Conservation (phyloP, 1,284 basidiomycete species). For the Ustilago curta region DNA sequence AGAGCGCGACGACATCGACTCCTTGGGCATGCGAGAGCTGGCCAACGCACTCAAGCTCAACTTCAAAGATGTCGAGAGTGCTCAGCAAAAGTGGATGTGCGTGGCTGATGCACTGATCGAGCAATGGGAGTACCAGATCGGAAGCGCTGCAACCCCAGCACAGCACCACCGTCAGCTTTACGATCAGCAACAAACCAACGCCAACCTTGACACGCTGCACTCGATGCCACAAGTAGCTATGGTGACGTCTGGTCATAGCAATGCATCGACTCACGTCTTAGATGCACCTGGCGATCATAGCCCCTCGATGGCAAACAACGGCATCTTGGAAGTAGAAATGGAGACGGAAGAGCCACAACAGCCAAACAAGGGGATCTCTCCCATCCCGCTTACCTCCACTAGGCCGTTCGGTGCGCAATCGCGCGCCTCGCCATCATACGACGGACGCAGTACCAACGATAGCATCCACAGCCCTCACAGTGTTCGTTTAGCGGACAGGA, state of each 20-base stretch:
- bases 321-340: conserved; percentile 32
- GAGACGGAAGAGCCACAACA: conserved; percentile 13
- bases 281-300: background rate
- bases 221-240: background rate
- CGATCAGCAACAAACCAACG: conserved; percentile 1
- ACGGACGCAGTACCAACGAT: conserved; percentile 32
- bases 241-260: background rate
- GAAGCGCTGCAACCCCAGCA: background rate
- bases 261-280: background rate
- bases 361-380: background rate
- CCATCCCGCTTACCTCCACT: background rate
- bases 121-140: conserved; percentile 48
- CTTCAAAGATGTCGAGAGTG: conserved; percentile 24
- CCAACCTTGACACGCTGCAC: background rate
- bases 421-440: background rate
- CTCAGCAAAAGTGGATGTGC: conserved; percentile 23
- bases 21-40: conserved; percentile 39
- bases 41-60: conserved; percentile 19
- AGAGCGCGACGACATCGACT: conserved; percentile 40
- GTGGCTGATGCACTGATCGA: conserved; percentile 44
- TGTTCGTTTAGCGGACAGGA: background rate
- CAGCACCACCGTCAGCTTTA: conserved; percentile 1
- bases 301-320: background rate
- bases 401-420: background rate
- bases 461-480: conserved; percentile 40